Percentiles rank a stretch among this genome's conserved stretches.
These are phyloP conservation scores for Fraxinus dipetala DNA, from an alignment of 305 asterid genomes.

Conservation along the genomic window DNA sequence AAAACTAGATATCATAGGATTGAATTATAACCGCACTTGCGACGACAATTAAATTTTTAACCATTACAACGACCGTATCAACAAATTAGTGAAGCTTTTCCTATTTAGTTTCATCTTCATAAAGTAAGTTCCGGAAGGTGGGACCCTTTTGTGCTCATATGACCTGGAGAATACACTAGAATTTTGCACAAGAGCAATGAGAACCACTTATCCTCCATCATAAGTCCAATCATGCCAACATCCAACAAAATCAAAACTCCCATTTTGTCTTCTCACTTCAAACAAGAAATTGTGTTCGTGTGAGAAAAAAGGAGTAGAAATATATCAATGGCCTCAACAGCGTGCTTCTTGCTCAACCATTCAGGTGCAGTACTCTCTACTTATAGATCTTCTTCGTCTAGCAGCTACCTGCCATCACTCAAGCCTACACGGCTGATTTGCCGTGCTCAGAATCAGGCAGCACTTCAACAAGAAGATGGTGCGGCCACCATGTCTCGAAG, in stretches of 20 bases:
- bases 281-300: constrained; percentile 4
- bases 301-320: not conserved
- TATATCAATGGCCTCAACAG: constrained; percentile 63
- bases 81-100: not conserved
- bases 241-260: constrained; percentile 37
- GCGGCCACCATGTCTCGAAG: constrained; percentile 54
- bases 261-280: constrained; percentile 35
- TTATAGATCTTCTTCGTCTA: constrained; percentile 35
- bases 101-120: not conserved
- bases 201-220: constrained; percentile 46
- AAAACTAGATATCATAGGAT: too few species aligned
- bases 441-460: constrained; percentile 41
- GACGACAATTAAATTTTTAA: not conserved
- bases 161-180: constrained; percentile 44
- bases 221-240: constrained; percentile 40
- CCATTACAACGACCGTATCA: not conserved
- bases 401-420: constrained; percentile 29
- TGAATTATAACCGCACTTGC: too few species aligned
- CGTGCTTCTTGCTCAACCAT: constrained; percentile 71
- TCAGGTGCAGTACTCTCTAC: constrained; percentile 42
- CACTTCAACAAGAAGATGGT: constrained; percentile 31
- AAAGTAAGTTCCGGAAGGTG: not conserved
- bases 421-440: constrained; percentile 41
- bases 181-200: constrained; percentile 22
- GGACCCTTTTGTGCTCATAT: constrained; percentile 8